A percentile compares a stretch with the other conserved stretches of the same genome.
Conservation (phyloP, 441 rosid genomes). For the Pelargonium cotyledonis region DNA sequence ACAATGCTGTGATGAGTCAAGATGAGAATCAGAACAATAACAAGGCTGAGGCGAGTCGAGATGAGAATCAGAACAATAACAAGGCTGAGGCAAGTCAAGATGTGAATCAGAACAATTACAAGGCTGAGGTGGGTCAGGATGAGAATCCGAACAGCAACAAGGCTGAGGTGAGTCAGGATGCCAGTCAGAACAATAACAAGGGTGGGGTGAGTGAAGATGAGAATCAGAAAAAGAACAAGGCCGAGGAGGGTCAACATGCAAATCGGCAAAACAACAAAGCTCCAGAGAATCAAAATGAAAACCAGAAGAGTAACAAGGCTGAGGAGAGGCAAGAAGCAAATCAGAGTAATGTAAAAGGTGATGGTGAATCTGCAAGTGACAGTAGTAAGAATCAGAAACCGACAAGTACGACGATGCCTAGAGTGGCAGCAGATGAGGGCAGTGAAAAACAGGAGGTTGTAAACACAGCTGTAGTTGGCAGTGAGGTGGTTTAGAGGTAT, state of each 20-base stretch:
- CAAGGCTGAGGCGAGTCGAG: too few species aligned
- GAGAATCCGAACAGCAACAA: conserved; percentile 1
- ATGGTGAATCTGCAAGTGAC: conserved; percentile 18
- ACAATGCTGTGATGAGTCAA: too few species aligned
- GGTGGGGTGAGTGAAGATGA: conserved; percentile 15
- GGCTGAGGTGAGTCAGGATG: neutral
- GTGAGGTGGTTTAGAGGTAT: conserved; percentile 12
- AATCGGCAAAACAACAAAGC: neutral
- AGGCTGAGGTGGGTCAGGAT: conserved; percentile 25
- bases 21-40: neutral
- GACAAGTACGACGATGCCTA: conserved; percentile 2
- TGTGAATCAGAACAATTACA: conserved; percentile 5
- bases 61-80: neutral
- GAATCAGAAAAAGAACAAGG: conserved; percentile 18
- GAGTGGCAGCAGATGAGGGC: conserved; percentile 15
- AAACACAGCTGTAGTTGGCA: conserved; percentile 22
- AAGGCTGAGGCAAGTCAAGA: too few species aligned
- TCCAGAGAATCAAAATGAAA: neutral
- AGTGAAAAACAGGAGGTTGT: conserved; percentile 28
- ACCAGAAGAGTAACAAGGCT: neutral
- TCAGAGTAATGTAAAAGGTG: conserved; percentile 13
- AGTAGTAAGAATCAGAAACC: conserved; percentile 10
- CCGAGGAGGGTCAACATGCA: conserved; percentile 5
- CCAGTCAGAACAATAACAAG: conserved; percentile 7
- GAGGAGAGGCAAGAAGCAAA: neutral